A percentile compares a stretch with the other conserved stretches of the same genome.
Conservation (phyloP, 2,329 filamentous ascomycete species). For the Tympanopsis confertula region DNA sequence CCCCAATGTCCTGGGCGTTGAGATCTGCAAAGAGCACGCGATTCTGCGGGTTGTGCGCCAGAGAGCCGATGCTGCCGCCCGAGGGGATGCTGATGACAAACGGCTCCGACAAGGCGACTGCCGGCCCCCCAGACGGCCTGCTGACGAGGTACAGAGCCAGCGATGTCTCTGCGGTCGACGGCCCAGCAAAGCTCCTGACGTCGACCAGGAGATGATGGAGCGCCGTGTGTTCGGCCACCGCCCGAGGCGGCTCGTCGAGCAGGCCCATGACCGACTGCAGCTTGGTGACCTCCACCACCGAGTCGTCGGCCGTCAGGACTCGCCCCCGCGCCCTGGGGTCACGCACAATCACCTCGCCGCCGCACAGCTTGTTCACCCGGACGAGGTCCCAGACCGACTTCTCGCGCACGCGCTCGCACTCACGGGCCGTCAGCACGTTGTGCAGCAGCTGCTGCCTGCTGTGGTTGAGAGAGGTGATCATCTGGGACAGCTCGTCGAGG, state of each 20-base stretch:
- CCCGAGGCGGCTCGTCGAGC: slow-evolving; percentile 65
- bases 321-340: slow-evolving; percentile 74
- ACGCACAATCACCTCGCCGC: slow-evolving; percentile 86
- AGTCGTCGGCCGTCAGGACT: slow-evolving; percentile 83
- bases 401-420: slow-evolving; percentile 71
- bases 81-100: slow-evolving; percentile 70
- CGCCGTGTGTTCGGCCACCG: slow-evolving; percentile 56
- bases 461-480: slow-evolving; percentile 74
- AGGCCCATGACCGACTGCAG: slow-evolving; percentile 94
- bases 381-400: slow-evolving; percentile 94
- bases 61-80: slow-evolving; percentile 56
- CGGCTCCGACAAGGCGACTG: slow-evolving; percentile 67
- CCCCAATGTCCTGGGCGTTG: slow-evolving; percentile 61
- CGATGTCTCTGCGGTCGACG: slow-evolving; percentile 63
- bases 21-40: slow-evolving; percentile 84
- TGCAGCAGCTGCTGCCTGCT: slow-evolving; percentile 83
- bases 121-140: slow-evolving; percentile 50
- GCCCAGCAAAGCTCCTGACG: slow-evolving; percentile 69
- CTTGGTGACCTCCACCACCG: slow-evolving; percentile 78
- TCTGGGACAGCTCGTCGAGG: slow-evolving; percentile 68
- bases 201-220: slow-evolving; percentile 77
- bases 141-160: slow-evolving; percentile 69
- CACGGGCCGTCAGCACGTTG: slow-evolving; percentile 78
- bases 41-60: slow-evolving; percentile 55
- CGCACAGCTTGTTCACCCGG: slow-evolving; percentile 84